phyloP scores from a whole-genome alignment of 2,329 filamentous ascomycete genomes.

The Cercospora beticola region DNA sequence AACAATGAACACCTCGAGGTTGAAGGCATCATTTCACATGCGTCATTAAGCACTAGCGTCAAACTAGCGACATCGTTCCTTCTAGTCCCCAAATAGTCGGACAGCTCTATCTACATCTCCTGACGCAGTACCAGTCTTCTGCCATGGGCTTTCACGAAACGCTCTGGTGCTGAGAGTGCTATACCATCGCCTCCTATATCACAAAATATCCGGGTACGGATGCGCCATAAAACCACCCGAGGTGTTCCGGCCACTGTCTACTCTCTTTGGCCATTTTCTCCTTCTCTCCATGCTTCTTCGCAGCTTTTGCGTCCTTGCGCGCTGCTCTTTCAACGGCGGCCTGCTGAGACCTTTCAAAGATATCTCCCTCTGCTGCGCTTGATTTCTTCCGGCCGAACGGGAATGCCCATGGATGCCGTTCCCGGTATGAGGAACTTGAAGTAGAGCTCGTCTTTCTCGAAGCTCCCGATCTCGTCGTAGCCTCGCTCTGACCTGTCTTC shows the following conservation, averaged over 20 bases:
- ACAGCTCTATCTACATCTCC: neutral
- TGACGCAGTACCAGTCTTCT: neutral
- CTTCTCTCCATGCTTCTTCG: conserved; percentile 6
- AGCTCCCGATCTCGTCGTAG: neutral
- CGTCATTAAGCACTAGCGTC: conserved; percentile 6
- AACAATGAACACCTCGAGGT: neutral
- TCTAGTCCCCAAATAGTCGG: neutral
- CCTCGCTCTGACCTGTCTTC: conserved; percentile 1
- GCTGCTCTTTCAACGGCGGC: neutral
- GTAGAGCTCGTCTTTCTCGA: neutral
- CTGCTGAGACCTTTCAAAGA: conserved; percentile 5
- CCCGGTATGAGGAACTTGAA: neutral
- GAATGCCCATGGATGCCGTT: neutral
- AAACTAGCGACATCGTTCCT: neutral
- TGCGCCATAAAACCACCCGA: conserved; percentile 4
- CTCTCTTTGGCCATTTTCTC: neutral
- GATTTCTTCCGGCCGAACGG: neutral
- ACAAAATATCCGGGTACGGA: conserved; percentile 4
- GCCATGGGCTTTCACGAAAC: neutral
- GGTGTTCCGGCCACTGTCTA: conserved; percentile 5
- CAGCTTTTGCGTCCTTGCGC: neutral
- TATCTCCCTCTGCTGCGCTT: neutral
- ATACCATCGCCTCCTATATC: neutral
- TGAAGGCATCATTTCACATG: conserved; percentile 4
- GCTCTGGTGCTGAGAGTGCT: neutral